Evolutionary conservation across 257 asterid genomes (phyloP), one percentile per base, ranked within the genome.

Genomic region (Fraxinus quadrangulata): DNA sequence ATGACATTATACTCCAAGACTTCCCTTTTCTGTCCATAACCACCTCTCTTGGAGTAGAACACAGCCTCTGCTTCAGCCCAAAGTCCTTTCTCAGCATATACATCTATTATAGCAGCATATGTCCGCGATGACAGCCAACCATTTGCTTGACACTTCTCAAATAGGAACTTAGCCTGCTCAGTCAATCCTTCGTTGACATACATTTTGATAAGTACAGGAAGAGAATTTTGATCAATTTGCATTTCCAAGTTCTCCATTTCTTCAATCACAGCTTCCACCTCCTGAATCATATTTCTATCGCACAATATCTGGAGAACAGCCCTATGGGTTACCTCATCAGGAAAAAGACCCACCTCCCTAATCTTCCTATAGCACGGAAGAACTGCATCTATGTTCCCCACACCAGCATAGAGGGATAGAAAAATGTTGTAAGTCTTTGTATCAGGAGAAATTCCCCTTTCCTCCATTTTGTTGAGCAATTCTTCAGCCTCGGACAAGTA

Each of bases 31-130:
- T 78, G 91, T 73, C 78, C 87, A 79, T 56, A 42, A 65, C 79
- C 80, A 74, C 84, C 91, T 76, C 84, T 88, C 71, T 85, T 74
- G 65, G 77, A 51, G 56, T 77, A 78, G 85, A 95, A 95, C 78
- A 95, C 82, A 59, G 87, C 87, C 89, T 95, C 98, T 0, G 97
- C 92, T 87, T 95, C 98, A 66, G 75, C 87, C 92, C 96, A 95
- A 66, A 91, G 92, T 45, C 96, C 98, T 42, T 83, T 88, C 73
- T 92, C 92, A 0, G 98, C 98, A 83, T 90, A 95, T 17, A 88
- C 91, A 82, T 95, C 97, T 8, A 95, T 87, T 72, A 95, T 77
- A 77, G 99, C 98, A 75, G 94, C 94, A 76, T 83, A 83, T 1
- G 90, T 87, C 87, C 73, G 84, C 1, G 96, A 88, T 30, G 98